Evolutionary conservation across 2,329 filamentous ascomycete species (phyloP).

Genomic region (Monosporascus ibericus): DNA sequence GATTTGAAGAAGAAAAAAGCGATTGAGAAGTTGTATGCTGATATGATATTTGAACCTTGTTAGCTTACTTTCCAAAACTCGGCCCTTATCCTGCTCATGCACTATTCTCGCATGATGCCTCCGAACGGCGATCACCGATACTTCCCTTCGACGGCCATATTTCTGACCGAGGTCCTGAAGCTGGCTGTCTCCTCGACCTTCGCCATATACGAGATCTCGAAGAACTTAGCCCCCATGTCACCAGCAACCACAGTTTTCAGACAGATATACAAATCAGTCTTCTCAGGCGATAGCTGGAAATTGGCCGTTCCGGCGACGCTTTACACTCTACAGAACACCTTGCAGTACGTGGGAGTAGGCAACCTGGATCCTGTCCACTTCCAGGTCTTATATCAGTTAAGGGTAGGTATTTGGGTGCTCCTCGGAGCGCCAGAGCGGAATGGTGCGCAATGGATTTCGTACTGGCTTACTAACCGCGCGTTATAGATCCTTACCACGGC

Average conservation of each 20-base stretch:
- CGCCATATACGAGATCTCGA: constrained; percentile 80
- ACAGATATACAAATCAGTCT: constrained; percentile 73
- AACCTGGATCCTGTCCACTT: constrained; percentile 92
- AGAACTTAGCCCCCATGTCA: constrained; percentile 68
- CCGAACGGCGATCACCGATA: constrained; percentile 76
- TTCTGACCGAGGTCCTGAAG: constrained; percentile 90
- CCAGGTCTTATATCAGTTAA: constrained; percentile 88
- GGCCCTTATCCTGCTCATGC: constrained; percentile 75
- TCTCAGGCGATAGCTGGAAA: constrained; percentile 91
- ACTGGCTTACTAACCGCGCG: constrained; percentile 4
- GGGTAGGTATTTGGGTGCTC: constrained; percentile 41
- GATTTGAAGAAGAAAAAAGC: too few relatives aligned
- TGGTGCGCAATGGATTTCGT: neutral
- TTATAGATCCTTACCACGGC: constrained; percentile 75
- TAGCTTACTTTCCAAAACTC: constrained; percentile 79
- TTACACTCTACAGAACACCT: constrained; percentile 87
- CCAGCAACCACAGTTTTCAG: constrained; percentile 75
- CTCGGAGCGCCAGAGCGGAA: neutral
- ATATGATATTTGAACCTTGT: neutral
- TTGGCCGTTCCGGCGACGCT: constrained; percentile 80
- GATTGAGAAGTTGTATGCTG: too few relatives aligned
- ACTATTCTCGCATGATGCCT: constrained; percentile 95
- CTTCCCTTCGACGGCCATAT: constrained; percentile 87
- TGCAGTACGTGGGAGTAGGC: constrained; percentile 86
- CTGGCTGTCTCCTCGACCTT: constrained; percentile 80